Evolutionary conservation across 2,329 filamentous ascomycete genomes (phyloP).

Genomic region (Drechslerella dactyloides): DNA sequence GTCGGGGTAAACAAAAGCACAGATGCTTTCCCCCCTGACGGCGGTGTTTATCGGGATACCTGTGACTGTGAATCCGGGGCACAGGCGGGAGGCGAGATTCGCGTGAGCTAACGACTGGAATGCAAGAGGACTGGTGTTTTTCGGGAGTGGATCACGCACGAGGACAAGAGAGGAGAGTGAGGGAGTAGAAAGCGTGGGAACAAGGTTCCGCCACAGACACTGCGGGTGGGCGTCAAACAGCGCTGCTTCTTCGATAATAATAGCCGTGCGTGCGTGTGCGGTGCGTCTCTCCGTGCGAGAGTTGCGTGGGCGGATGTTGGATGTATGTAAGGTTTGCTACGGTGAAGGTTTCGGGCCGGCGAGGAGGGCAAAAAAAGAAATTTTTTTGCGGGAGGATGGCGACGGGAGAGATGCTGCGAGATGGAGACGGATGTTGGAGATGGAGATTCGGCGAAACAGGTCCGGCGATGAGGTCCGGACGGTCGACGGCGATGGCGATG

Average conservation of each 20-base stretch:
- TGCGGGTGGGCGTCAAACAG: constrained; percentile 33
- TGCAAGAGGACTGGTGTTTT: background rate
- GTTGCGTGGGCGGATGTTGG: too few species aligned
- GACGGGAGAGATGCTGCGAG: background rate
- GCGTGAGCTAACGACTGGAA: constrained; percentile 3
- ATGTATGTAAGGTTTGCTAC: constrained; percentile 4
- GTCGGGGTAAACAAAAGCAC: constrained; percentile 12
- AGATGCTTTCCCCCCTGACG: constrained; percentile 18
- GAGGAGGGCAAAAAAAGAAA: background rate
- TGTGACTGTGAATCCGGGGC: constrained; percentile 4
- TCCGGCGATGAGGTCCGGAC: too few species aligned
- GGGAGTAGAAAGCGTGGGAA: constrained; percentile 18
- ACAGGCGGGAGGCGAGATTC: background rate
- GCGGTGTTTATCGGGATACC: constrained; percentile 26
- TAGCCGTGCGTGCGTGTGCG: background rate
- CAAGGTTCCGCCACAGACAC: constrained; percentile 40
- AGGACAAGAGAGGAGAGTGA: constrained; percentile 7
- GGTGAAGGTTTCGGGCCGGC: constrained; percentile 20
- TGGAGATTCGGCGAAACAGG: background rate
- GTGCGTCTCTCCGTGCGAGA: background rate
- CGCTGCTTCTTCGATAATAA: constrained; percentile 11
- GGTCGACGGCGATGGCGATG: background rate
- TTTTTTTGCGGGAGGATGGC: too few species aligned
- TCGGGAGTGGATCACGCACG: constrained; percentile 41
- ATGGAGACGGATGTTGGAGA: background rate